Conservation (phyloP, 306 rosid species). For the Luffa aegyptiaca region DNA sequence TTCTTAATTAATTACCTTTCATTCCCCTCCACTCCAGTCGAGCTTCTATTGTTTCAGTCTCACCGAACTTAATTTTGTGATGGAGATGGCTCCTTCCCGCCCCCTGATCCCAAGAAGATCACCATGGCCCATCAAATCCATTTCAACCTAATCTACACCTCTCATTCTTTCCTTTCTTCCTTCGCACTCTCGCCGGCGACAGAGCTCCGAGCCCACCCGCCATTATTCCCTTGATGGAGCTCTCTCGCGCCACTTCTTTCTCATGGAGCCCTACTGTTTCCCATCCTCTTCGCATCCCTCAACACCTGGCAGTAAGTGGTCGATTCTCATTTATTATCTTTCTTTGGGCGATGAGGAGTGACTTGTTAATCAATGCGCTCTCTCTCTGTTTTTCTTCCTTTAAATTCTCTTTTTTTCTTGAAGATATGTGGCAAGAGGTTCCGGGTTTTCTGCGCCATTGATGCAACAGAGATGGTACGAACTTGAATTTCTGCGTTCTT, state of each 20-base stretch:
- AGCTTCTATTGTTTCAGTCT: not conserved
- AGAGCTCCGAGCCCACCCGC: not conserved
- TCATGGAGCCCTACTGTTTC: conserved; percentile 50
- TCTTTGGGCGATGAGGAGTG: not conserved
- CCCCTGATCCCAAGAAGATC: not conserved
- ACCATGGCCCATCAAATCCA: not conserved
- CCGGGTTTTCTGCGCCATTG: not conserved
- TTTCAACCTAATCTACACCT: not conserved
- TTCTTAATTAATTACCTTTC: not conserved
- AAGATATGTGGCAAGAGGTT: conserved; percentile 1
- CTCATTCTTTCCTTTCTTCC: not conserved
- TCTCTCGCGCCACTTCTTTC: conserved; percentile 36
- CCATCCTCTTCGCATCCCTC: conserved; percentile 41
- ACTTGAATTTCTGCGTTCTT: not conserved
- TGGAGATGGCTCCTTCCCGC: not conserved
- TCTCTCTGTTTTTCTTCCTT: not conserved
- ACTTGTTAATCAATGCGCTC: not conserved
- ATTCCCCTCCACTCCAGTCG: not conserved
- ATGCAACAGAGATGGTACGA: not conserved
- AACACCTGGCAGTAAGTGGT: conserved; percentile 33
- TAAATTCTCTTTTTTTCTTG: not conserved
- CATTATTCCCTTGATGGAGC: conserved; percentile 27
- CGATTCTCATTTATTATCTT: not conserved
- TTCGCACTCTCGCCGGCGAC: not conserved
- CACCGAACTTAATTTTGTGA: conserved; percentile 2